These are phyloP conservation scores for Colletotrichum kahawae DNA, from an alignment of 2,329 filamentous ascomycete genomes.

Conservation along the genomic window DNA sequence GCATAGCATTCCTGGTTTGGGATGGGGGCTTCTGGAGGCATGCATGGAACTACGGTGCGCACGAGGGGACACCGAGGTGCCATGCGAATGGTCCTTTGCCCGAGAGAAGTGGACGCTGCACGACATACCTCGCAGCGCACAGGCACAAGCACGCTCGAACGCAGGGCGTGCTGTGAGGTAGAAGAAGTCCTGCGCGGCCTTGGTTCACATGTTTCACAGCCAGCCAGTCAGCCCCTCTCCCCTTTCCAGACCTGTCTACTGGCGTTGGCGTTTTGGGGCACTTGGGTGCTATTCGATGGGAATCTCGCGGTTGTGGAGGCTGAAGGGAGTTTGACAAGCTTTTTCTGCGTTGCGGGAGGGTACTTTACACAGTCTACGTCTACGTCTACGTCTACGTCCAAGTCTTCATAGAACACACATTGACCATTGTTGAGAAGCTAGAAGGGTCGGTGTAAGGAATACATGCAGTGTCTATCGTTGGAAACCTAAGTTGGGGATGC, in stretches of 20 bases:
- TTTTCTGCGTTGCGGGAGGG: slow-evolving; percentile 17
- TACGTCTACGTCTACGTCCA: slow-evolving; percentile 8
- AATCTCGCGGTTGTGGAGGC: slow-evolving; percentile 15
- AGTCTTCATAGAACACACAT: slow-evolving; percentile 19
- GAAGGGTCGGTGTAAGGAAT: neutral
- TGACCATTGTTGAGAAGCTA: slow-evolving; percentile 17
- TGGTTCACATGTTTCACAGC: slow-evolving; percentile 1
- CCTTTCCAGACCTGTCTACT: slow-evolving; percentile 6
- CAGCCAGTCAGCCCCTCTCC: neutral
- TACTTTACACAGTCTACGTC: slow-evolving; percentile 12
- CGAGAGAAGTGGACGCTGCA: slow-evolving; percentile 2
- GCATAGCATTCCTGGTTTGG: slow-evolving; percentile 22
- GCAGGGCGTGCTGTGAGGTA: neutral
- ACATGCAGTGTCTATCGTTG: neutral
- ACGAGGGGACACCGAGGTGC: neutral
- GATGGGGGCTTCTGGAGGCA: neutral
- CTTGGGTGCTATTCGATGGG: slow-evolving; percentile 11
- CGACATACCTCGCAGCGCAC: neutral
- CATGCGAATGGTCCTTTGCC: neutral
- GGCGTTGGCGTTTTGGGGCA: slow-evolving; percentile 24
- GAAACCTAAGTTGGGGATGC: neutral
- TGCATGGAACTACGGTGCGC: neutral
- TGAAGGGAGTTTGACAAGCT: slow-evolving; percentile 21
- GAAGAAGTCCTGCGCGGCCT: neutral
- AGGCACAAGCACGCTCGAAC: neutral